A percentile compares a stretch with the other conserved stretches of the same genome.
Conservation (phyloP, 2,329 filamentous ascomycete genomes). For the Didymosphaeria variabile region DNA sequence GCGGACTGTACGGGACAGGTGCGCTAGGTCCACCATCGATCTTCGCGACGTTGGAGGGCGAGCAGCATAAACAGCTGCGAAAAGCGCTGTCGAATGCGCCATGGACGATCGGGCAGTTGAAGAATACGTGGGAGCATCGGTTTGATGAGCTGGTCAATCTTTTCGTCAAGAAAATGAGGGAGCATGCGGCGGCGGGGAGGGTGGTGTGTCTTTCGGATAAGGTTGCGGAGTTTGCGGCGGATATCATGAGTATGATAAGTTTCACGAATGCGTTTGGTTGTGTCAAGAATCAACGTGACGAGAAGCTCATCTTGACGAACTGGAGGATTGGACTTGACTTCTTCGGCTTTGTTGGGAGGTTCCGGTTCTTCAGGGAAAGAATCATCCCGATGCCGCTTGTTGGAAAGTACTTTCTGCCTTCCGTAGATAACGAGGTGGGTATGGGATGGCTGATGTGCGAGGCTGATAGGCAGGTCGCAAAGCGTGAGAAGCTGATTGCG, state of each 20-base stretch:
- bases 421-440: slow-evolving; percentile 37
- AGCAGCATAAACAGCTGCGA: slow-evolving; percentile 46
- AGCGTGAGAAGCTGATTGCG: slow-evolving; percentile 36
- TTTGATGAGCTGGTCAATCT: slow-evolving; percentile 49
- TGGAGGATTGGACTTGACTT: slow-evolving; percentile 51
- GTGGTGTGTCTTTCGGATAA: slow-evolving; percentile 49
- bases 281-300: slow-evolving; percentile 51
- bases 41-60: slow-evolving; percentile 45
- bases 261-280: slow-evolving; percentile 52
- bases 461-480: slow-evolving; percentile 44
- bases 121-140: slow-evolving; percentile 50
- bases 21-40: slow-evolving; percentile 48
- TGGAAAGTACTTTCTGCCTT: slow-evolving; percentile 43
- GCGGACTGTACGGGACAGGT: slow-evolving; percentile 46
- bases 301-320: slow-evolving; percentile 46
- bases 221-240: slow-evolving; percentile 53
- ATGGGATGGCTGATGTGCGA: slow-evolving; percentile 53
- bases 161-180: slow-evolving; percentile 45
- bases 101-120: slow-evolving; percentile 52
- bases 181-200: slow-evolving; percentile 31
- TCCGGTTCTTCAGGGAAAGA: slow-evolving; percentile 45
- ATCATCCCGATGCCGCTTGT: slow-evolving; percentile 39
- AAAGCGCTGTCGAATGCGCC: slow-evolving; percentile 50
- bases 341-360: slow-evolving; percentile 50
- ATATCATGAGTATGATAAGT: slow-evolving; percentile 53